phyloP scores from a whole-genome alignment of 2,329 filamentous ascomycete genomes.

The Aspergillus aculeatinus region DNA sequence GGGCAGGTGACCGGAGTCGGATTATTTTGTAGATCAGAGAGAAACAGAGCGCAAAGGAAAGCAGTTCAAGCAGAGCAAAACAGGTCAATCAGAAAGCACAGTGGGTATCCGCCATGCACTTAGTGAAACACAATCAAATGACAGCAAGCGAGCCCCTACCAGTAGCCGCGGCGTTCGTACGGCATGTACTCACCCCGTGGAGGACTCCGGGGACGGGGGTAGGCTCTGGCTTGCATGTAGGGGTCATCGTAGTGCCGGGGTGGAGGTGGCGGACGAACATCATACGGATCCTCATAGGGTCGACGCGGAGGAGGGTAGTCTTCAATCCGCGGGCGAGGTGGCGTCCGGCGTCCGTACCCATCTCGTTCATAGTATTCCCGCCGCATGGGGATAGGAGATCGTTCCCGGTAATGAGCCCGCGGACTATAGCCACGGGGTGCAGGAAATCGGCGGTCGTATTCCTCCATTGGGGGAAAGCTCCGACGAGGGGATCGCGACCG shows the following conservation, averaged over 20 bases:
- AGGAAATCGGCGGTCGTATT: slow-evolving; percentile 80
- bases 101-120: slow-evolving; percentile 27
- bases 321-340: slow-evolving; percentile 73
- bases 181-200: slow-evolving; percentile 42
- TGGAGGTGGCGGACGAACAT: slow-evolving; percentile 52
- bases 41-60: slow-evolving; percentile 2
- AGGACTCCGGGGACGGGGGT: slow-evolving; percentile 49
- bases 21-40: slow-evolving; percentile 7
- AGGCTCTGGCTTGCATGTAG: slow-evolving; percentile 57
- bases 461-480: slow-evolving; percentile 66
- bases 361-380: slow-evolving; percentile 87
- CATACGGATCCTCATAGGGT: slow-evolving; percentile 62
- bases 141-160: slow-evolving; percentile 34
- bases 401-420: slow-evolving; percentile 80
- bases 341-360: slow-evolving; percentile 73
- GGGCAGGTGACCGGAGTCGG: not conserved
- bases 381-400: slow-evolving; percentile 67
- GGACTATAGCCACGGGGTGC: slow-evolving; percentile 81
- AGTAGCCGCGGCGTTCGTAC: slow-evolving; percentile 47
- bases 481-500: slow-evolving; percentile 80
- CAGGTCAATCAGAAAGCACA: slow-evolving; percentile 13
- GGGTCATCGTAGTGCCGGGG: slow-evolving; percentile 57
- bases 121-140: slow-evolving; percentile 15
- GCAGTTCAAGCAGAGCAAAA: not conserved
- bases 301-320: slow-evolving; percentile 67